phyloP scores from a whole-genome alignment of 495 filamentous ascomycete genomes.

The Hyaloscypha bicolor region DNA sequence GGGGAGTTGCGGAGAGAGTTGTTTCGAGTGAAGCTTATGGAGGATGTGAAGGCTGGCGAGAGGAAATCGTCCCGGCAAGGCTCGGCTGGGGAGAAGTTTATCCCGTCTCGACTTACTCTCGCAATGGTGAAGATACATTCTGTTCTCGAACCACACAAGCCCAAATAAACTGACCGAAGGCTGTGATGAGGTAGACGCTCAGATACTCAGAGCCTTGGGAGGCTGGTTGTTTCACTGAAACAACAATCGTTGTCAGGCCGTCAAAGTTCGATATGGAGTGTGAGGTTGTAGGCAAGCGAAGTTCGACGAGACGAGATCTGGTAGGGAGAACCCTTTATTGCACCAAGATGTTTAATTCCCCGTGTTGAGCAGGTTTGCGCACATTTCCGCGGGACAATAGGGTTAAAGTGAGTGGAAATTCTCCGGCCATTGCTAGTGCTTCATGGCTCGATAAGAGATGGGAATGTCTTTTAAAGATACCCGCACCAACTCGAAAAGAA shows the following conservation, averaged over 20 bases:
- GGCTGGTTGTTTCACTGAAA: not conserved
- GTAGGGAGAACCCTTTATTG: not conserved
- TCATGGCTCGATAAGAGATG: not conserved
- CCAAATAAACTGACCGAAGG: not conserved
- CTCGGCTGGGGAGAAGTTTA: not conserved
- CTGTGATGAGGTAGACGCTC: not conserved
- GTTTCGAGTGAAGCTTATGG: not conserved
- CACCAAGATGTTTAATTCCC: not conserved
- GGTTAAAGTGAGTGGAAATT: not conserved
- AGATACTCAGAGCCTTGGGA: not conserved
- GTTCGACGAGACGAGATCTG: not conserved
- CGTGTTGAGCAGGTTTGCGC: not conserved
- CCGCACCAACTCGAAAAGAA: no score
- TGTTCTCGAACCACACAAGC: not conserved
- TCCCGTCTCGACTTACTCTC: not conserved
- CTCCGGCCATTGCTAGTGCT: not conserved
- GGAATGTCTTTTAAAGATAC: not conserved
- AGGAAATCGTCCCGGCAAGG: not conserved
- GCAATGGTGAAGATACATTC: not conserved
- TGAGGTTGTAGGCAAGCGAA: not conserved
- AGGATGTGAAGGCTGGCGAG: not conserved
- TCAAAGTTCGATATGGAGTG: not conserved
- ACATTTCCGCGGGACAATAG: not conserved
- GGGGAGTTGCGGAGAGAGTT: not conserved
- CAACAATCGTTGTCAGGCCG: not conserved